Evolutionary conservation across 108 stramenopile genomes (phyloP), one percentile per base, ranked within the genome.

Genomic region (Cyclotella distinguenda): DNA sequence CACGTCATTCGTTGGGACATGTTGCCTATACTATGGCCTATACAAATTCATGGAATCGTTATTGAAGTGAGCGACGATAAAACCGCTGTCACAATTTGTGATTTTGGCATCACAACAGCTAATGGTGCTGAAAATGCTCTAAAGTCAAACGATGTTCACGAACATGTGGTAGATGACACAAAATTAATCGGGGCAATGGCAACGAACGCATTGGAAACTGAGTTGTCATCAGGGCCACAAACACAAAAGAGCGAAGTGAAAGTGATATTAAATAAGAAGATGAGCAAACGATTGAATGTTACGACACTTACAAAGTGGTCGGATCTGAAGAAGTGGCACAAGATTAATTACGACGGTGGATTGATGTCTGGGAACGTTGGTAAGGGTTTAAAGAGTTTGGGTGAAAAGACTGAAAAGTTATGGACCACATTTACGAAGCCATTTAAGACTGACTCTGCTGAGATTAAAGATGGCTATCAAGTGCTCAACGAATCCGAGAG

Each of bases 41-140:
- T 84, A 19, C 84, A 84, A 53, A 75, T 84, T 30, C 80, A 84
- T 55, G 84, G 80, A 4, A 82, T 84, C 53, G 80, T 81, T 6
- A 36, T 84, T 22, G 72, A 74, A 61, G 67, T 79, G 9, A 66
- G 67, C 21, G 66, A 48, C 44, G 72, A 74, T 50, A 60, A 46
- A 54, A 69, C 51, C 4, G 56, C 59, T 15, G 66, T 80, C 12
- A 79, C 76, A 26, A 69, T 83, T 31, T 63, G 72, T 51, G 79
- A 83, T 46, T 83, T 83, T 76, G 82, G 82, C 3, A 62, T 80
- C 27, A 72, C 81, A 18, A 28, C 68, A 27, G 55, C 55, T 9
- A 74, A 69, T n/a, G 28, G 59, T 18, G 49, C 43, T 35, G 56
- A 45, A 0, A 19, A 66, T 13, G 60, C 30, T 19, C n/a, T n/a